Evolutionary conservation across 345 rosid species (phyloP).

Genomic region (Litchi chinensis): DNA sequence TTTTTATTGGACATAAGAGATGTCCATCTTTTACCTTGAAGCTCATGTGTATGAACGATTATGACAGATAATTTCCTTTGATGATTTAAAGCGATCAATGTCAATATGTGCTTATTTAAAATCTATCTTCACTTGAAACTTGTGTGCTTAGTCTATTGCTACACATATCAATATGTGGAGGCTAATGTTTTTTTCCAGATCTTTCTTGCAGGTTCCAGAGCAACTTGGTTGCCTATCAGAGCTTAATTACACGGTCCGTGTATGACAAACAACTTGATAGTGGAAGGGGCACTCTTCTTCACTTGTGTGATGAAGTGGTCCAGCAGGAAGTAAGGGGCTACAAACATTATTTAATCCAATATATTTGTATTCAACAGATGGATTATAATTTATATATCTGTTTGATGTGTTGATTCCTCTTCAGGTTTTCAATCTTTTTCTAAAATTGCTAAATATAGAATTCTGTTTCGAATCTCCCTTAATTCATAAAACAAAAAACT

Average conservation of each 20-base stretch:
- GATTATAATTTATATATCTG: neutral
- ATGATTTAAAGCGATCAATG: neutral
- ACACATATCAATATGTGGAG: neutral
- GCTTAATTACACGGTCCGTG: constrained; percentile 65
- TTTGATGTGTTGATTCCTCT: neutral
- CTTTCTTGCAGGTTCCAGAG: constrained; percentile 60
- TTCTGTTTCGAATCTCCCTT: neutral
- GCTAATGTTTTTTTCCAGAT: neutral
- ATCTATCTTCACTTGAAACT: neutral
- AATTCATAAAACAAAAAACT: too few species aligned
- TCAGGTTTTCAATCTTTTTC: neutral
- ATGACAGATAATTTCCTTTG: too few species aligned
- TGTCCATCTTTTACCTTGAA: too few species aligned
- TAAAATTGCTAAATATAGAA: neutral
- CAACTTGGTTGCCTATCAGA: constrained; percentile 73
- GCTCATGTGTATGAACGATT: too few species aligned
- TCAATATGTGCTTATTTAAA: too few species aligned
- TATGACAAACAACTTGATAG: constrained; percentile 85
- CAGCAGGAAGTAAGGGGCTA: constrained; percentile 55
- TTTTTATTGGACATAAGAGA: too few species aligned
- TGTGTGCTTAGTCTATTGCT: neutral
- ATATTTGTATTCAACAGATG: too few species aligned
- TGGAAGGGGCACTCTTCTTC: constrained; percentile 86
- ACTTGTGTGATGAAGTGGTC: constrained; percentile 75
- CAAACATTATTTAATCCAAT: neutral